Evolutionary conservation across 768 basidiomycete species (phyloP), one percentile per base, ranked within the genome.

Genomic region (Cystoderma amianthinum): DNA sequence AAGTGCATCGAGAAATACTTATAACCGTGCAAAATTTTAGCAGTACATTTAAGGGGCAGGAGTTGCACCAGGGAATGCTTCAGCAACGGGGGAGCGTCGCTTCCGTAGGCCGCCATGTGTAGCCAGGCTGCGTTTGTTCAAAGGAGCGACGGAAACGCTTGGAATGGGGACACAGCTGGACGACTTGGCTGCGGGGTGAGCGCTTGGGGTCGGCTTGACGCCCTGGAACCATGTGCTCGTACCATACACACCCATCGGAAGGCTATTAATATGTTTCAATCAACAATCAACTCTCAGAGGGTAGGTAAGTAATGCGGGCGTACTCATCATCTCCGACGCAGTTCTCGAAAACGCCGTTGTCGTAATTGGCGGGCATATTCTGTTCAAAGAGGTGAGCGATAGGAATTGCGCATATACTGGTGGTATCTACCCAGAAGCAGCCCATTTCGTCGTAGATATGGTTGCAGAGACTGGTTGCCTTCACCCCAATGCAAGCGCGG

Each of bases 361-460:
- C 54, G 44, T 86, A 84, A 48, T 74, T 72, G 39, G 76, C 82
- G 1, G 87, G 87, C 48, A 81, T 86, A 55, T 90, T 91, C 74
- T 81, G 63, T 56, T 15, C 63, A 65, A 20, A 5, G 19, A 9
- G 33, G 21, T 6, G 18, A 12, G 18, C n/a, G n/a, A n/a, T n/a
- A n/a, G n/a, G n/a, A n/a, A n/a, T n/a, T n/a, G n/a, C n/a, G n/a
- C n/a, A n/a, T n/a, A n/a, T 15, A 18, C 43, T 39, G 19, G 43
- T 7, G 20, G 20, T 17, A 39, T 19, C 25, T 36, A 72, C 73
- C 71, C 72, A 76, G 47, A 55, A 63, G 51, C 73, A 74, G 11
- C 79, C 82, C 72, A 79, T 76, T 37, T 77, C 67, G 49, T 88
- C 85, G 48, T 80, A 87, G 49, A 84, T 82, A 65, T 92, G 85